These are phyloP conservation scores for Calonectria ilicicola DNA, from an alignment of 2,329 filamentous ascomycete species.

Conservation along the genomic window DNA sequence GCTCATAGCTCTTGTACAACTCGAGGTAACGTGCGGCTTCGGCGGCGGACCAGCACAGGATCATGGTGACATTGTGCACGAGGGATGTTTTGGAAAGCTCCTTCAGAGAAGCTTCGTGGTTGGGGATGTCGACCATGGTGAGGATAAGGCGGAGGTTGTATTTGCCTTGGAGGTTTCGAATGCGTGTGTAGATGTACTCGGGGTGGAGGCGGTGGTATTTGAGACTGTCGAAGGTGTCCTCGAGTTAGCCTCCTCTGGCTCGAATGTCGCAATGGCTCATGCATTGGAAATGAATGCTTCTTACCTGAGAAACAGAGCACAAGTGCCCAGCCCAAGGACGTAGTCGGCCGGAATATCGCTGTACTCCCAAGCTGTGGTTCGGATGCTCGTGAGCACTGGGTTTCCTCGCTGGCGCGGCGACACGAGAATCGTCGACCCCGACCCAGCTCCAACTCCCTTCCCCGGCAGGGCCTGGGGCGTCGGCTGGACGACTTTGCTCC, in stretches of 20 bases:
- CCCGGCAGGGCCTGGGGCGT: slow-evolving; percentile 86
- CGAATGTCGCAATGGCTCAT: neutral
- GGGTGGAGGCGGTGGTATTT: slow-evolving; percentile 98
- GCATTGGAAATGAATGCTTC: neutral
- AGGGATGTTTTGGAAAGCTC: slow-evolving; percentile 93
- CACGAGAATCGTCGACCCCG: slow-evolving; percentile 85
- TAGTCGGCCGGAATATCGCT: slow-evolving; percentile 97
- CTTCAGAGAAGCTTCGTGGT: slow-evolving; percentile 89
- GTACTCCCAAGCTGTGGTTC: slow-evolving; percentile 92
- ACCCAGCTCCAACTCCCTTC: slow-evolving; percentile 53
- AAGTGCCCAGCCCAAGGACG: slow-evolving; percentile 86
- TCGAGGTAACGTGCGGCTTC: slow-evolving; percentile 96
- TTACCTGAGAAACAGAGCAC: slow-evolving; percentile 85
- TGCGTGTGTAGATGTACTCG: slow-evolving; percentile 96
- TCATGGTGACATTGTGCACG: slow-evolving; percentile 91
- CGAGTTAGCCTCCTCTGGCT: slow-evolving; percentile 1
- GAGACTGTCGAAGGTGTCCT: slow-evolving; percentile 66
- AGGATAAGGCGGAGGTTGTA: slow-evolving; percentile 90
- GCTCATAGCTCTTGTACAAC: slow-evolving; percentile 93
- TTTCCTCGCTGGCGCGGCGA: slow-evolving; percentile 96
- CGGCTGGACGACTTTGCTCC: slow-evolving; percentile 80
- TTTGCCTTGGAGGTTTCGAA: slow-evolving; percentile 84
- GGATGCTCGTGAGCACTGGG: slow-evolving; percentile 86
- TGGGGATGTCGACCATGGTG: slow-evolving; percentile 93
- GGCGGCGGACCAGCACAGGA: slow-evolving; percentile 93